Evolutionary conservation across 164 flowering plant genomes (phyloP), one percentile per base, ranked within the genome.

Genomic region (Umbilicus rupestris): DNA sequence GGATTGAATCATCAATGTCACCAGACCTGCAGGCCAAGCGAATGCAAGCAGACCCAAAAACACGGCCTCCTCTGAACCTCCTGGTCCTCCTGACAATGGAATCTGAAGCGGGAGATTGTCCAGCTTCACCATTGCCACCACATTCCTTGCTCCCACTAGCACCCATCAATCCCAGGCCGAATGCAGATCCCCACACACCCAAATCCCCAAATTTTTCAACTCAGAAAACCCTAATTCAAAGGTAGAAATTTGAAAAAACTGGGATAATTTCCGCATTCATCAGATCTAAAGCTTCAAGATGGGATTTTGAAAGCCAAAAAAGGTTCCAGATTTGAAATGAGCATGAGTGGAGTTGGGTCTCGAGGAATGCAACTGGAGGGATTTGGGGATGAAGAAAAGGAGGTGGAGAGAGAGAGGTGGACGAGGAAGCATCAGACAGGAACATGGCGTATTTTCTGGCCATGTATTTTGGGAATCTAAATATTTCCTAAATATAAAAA

Each of bases 31-130:
- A 78, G 15, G 83, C 49, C 42, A 75, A 26, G 5, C 86, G 81
- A 11, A 86, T 82, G 65, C 94, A 88, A 11, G 85, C 74, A 3
- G 82, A 79, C 63, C 75, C 79, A 67, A 83, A 80, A 70, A 78
- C 79, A 60, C 82, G 70, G 60, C 60, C 66, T 33, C 78, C 72
- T 49, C 67, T 79, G 20, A 73, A 73, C 44, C 72, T 73, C 26
- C 26, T 24, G 24, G 63, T 65, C 69, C 57, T 74, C 64, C 70
- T 64, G 14, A 30, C 60, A 63, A 68, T 29, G 2, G 57, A 45
- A 0, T 68, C 44, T 12, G 72, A 62, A 12, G 72, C 35, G 0
- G 74, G 66, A 3, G 66, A 47, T 29, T 63, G 29, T 29, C 46
- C 33, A 45, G 45, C 26, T 44, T 52, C 45, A 69, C 50, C 55